These are phyloP conservation scores for Fusarium luffae DNA, from an alignment of 2,329 filamentous ascomycete species.

Conservation along the genomic window DNA sequence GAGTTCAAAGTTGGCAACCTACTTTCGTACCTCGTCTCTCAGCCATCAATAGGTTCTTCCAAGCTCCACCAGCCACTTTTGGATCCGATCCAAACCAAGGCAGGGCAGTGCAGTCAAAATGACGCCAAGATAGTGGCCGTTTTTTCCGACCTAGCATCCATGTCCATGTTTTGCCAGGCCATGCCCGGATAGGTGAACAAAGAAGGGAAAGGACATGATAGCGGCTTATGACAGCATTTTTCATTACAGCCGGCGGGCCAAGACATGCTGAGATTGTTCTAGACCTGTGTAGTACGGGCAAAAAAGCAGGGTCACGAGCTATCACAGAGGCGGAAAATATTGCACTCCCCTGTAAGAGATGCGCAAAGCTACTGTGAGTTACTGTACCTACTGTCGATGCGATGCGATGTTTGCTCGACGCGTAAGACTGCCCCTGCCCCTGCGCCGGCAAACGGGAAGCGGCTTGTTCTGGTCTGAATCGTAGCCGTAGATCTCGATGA, in stretches of 20 bases:
- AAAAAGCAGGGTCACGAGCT: constrained; percentile 33
- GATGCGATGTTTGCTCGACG: background rate
- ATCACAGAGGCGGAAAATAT: constrained; percentile 34
- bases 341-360: constrained; percentile 1
- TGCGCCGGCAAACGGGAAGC: constrained; percentile 9
- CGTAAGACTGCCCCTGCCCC: constrained; percentile 18
- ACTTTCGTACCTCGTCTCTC: background rate
- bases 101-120: constrained; percentile 15
- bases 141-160: constrained; percentile 5
- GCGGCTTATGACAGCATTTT: constrained; percentile 18
- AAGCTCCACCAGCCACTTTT: background rate
- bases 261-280: constrained; percentile 24
- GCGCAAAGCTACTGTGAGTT: background rate
- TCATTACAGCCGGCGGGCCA: constrained; percentile 4
- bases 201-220: background rate
- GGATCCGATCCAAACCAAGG: background rate
- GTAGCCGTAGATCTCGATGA: constrained; percentile 35
- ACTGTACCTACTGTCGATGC: background rate
- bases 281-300: constrained; percentile 21
- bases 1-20: constrained; percentile 25
- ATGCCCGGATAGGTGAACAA: background rate
- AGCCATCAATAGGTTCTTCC: constrained; percentile 1
- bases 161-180: background rate
- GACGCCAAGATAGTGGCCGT: constrained; percentile 32
- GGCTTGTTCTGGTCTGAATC: background rate